Evolutionary conservation across 2,329 filamentous ascomycete species (phyloP), one percentile per base, ranked within the genome.

Genomic region (Huntiella bhutanensis): DNA sequence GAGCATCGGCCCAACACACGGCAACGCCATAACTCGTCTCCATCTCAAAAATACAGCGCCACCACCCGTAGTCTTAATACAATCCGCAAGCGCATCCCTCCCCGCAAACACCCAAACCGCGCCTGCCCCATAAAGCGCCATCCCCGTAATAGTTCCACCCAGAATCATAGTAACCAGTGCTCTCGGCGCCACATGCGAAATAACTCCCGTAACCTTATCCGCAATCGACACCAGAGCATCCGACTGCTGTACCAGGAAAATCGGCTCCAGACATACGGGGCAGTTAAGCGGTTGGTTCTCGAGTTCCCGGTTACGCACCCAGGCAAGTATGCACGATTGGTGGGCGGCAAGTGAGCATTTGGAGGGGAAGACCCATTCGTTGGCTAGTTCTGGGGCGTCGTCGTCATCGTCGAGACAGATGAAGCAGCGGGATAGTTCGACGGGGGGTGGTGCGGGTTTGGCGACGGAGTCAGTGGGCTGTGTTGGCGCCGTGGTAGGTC

Each of bases 311-410:
- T 94, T 85, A n/a, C 83, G 80, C 13, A 96, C 80, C 87, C 87
- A 98, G 55, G 85, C 81, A 35, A 96, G 69, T 53, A 96, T 70
- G 59, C 87, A 94, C 50, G 77, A 73, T 59, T 96, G 86, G 59
- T 98, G 91, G 1, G 87, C 91, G 47, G 83, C 82, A 35, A 98
- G 69, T 10, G 83, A 86, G 62, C 91, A 98, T 0, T 80, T 81
- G 59, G 91, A 98, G 1, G 91, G 87, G 46, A 81, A 82, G 39
- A 84, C 77, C 88, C 91, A 98, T 46, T 65, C 60, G 40, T 62
- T 59, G 15, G 64, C 60, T 12, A 39, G 15, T 19, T 33, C 34
- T 4, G 37, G 33, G 7, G 58, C 61, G 35, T 74, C 67, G 19
- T 64, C 63, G 52, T 75, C 65, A 43, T 74, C 74, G 52, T 65